Evolutionary conservation across 1,139 yeast genomes (phyloP).

Genomic region (Candida sanyaensis): DNA sequence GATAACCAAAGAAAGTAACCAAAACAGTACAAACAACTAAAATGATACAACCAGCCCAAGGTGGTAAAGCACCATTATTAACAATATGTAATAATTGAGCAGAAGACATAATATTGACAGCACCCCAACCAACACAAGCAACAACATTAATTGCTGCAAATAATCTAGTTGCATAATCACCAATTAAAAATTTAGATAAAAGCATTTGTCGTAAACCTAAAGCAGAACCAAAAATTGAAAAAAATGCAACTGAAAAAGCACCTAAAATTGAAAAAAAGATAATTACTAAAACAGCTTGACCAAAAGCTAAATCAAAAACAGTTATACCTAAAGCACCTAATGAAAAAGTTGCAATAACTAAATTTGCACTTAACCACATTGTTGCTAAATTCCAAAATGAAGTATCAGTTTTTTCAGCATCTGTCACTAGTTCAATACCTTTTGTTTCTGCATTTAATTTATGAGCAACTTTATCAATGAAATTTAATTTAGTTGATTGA

Average conservation of each 20-base stretch:
- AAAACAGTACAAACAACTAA: conserved; percentile 67
- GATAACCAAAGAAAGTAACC: conserved; percentile 86
- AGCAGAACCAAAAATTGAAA: conserved; percentile 80
- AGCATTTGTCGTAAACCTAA: conserved; percentile 90
- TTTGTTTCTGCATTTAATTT: conserved; percentile 59
- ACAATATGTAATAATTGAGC: conserved; percentile 83
- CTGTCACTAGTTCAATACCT: conserved; percentile 70
- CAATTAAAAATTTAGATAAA: conserved; percentile 74
- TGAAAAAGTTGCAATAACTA: conserved; percentile 83
- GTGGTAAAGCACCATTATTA: conserved; percentile 70
- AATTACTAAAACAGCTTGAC: conserved; percentile 63
- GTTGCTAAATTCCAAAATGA: conserved; percentile 72
- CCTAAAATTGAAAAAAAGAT: conserved; percentile 77
- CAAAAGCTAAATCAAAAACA: conserved; percentile 57
- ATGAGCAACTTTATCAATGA: conserved; percentile 30
- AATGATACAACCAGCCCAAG: conserved; percentile 89
- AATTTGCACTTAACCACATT: conserved; percentile 92
- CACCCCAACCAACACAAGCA: conserved; percentile 96
- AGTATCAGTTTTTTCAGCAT: conserved; percentile 62
- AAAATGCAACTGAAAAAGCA: conserved; percentile 75
- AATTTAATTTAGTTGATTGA: conserved; percentile 13
- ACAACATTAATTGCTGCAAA: conserved; percentile 76
- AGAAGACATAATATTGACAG: conserved; percentile 86
- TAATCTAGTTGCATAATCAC: conserved; percentile 72
- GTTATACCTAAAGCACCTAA: conserved; percentile 79